Evolutionary conservation across 768 basidiomycete genomes (phyloP).

Genomic region (Leccinum subtestaceum): DNA sequence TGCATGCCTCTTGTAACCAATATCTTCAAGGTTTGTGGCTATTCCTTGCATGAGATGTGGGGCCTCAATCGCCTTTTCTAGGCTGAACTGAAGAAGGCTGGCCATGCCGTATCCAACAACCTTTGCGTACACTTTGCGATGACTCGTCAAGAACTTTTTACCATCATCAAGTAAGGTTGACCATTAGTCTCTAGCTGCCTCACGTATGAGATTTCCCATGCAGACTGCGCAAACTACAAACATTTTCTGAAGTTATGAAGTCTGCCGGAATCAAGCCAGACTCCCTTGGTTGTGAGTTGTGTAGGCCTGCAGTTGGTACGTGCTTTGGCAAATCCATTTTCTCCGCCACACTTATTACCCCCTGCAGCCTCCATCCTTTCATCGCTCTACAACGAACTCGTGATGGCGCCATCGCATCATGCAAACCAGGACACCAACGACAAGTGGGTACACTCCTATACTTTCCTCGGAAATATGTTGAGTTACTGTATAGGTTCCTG

Average conservation of each 20-base stretch:
- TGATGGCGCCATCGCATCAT: conserved; percentile 61
- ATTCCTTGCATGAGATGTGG: no score
- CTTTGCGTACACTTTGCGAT: conserved; percentile 66
- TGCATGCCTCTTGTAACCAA: conserved; percentile 20
- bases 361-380: conserved; percentile 39
- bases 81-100: conserved; percentile 66
- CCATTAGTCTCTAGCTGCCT: neutral
- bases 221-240: conserved; percentile 55
- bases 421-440: conserved; percentile 75
- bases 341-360: neutral
- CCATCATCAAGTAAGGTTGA: conserved; percentile 45
- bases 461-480: neutral
- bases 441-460: conserved; percentile 15
- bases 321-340: neutral
- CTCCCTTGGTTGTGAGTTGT: conserved; percentile 67
- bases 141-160: conserved; percentile 66
- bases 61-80: conserved; percentile 28
- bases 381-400: conserved; percentile 58
- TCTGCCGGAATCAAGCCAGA: conserved; percentile 45
- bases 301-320: conserved; percentile 63
- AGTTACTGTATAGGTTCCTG: conserved; percentile 39
- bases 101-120: conserved; percentile 53
- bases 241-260: conserved; percentile 53
- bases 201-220: neutral
- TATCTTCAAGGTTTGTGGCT: conserved; percentile 17